Evolutionary conservation across 345 rosid species (phyloP).

Genomic region (Heritiera littoralis): DNA sequence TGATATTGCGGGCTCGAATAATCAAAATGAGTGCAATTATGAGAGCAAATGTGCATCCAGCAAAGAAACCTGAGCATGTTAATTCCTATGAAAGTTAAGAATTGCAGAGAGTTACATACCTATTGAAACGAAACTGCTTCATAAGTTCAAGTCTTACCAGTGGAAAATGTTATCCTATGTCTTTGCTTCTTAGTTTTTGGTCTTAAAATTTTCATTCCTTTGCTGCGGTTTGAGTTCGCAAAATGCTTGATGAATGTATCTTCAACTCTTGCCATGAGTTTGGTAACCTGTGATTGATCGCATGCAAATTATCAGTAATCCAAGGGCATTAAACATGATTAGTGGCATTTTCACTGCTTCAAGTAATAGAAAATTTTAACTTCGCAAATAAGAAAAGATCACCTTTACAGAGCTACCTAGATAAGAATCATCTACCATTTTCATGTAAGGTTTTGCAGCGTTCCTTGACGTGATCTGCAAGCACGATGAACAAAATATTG

Average conservation of each 20-base stretch:
- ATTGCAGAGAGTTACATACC: too few species aligned
- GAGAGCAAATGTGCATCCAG: neutral
- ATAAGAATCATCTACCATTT: neutral
- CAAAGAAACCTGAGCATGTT: neutral
- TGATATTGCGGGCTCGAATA: conserved; percentile 11
- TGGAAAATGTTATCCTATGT: neutral
- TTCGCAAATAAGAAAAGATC: neutral
- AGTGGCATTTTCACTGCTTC: too few species aligned
- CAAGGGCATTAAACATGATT: too few species aligned
- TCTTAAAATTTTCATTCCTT: neutral
- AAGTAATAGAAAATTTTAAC: too few species aligned
- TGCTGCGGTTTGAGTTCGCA: neutral
- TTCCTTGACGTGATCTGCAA: neutral
- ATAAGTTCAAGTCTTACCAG: neutral
- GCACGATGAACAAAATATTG: neutral
- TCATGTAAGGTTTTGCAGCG: neutral
- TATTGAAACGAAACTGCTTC: too few species aligned
- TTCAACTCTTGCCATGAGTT: neutral
- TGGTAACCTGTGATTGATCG: neutral
- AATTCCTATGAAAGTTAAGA: too few species aligned
- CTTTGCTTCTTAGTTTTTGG: neutral
- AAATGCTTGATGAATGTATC: neutral
- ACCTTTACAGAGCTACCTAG: neutral
- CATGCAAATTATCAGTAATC: neutral
- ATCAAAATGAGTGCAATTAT: neutral